phyloP scores from a whole-genome alignment of 2,329 filamentous ascomycete species.

The Dothideomycetes sp. region DNA sequence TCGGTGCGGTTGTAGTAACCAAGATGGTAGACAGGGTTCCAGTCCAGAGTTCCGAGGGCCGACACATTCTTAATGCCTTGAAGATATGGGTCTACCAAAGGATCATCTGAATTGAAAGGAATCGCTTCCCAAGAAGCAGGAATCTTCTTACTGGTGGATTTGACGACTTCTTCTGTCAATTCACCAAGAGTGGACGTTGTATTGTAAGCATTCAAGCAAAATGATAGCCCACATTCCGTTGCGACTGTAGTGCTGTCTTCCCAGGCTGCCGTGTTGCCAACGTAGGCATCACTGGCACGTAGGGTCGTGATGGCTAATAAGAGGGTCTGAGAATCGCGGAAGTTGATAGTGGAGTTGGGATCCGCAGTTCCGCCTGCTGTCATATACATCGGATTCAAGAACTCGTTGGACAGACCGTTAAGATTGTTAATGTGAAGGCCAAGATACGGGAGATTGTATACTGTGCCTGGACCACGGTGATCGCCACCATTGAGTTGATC shows the following conservation, averaged over 20 bases:
- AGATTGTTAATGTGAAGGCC: not conserved
- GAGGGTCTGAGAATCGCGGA: not conserved
- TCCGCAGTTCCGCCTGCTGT: not conserved
- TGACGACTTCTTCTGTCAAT: not conserved
- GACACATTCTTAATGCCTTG: not conserved
- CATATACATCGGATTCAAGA: no score
- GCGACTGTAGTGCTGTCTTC: not conserved
- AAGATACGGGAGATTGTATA: no score
- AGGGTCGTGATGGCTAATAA: not conserved
- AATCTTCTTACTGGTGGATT: not conserved
- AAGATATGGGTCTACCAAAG: not conserved
- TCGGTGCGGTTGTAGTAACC: not conserved
- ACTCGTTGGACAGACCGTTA: no score
- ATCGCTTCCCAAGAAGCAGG: conserved; percentile 1
- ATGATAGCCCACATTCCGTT: conserved; percentile 1
- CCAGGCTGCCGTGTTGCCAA: not conserved
- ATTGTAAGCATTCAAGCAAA: conserved; percentile 2
- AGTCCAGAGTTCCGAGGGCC: not conserved
- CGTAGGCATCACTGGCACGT: not conserved
- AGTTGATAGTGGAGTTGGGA: conserved; percentile 1
- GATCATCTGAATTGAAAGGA: not conserved
- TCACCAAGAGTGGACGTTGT: not conserved
- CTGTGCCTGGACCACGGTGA: no score
- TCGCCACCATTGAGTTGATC: no score
- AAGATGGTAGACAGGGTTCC: not conserved